A percentile compares a stretch with the other conserved stretches of the same genome.
Evolutionary conservation across 345 rosid genomes (phyloP).

Genomic region (Ceriops zippeliana): DNA sequence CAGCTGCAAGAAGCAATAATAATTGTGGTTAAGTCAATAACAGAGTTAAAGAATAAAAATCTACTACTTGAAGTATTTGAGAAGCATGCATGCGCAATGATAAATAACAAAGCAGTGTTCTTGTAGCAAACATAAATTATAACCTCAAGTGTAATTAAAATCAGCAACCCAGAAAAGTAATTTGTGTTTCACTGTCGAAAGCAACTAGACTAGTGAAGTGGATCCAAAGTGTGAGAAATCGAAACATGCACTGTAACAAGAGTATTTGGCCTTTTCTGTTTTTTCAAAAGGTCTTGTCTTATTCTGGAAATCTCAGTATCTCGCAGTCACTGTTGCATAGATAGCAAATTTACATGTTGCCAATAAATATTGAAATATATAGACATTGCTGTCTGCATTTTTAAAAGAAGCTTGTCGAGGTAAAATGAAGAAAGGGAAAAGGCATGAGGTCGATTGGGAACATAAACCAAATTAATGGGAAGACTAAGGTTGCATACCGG

Average conservation of each 20-base stretch:
- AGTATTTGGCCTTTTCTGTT: neutral
- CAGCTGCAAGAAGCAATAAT: slow-evolving; percentile 58
- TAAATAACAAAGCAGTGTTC: no score
- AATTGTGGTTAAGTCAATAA: neutral
- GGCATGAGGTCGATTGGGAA: neutral
- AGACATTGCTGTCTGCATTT: slow-evolving; percentile 2
- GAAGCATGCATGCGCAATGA: neutral
- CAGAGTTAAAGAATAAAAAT: neutral
- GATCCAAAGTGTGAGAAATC: no score
- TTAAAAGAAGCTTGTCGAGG: neutral
- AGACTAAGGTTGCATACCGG: slow-evolving; percentile 43
- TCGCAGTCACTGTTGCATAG: slow-evolving; percentile 17
- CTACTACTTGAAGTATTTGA: neutral
- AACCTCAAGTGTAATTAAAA: neutral
- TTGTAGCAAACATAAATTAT: neutral
- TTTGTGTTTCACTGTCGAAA: no score
- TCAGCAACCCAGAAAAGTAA: no score
- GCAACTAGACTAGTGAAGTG: no score
- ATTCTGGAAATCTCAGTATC: neutral
- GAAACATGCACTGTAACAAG: no score
- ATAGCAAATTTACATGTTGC: neutral
- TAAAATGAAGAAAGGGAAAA: neutral
- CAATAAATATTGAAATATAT: neutral
- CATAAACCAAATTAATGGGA: slow-evolving; percentile 3
- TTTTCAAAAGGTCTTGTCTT: neutral